Conservation (phyloP, 2,329 filamentous ascomycete species). For the Rutstroemia sp. region DNA sequence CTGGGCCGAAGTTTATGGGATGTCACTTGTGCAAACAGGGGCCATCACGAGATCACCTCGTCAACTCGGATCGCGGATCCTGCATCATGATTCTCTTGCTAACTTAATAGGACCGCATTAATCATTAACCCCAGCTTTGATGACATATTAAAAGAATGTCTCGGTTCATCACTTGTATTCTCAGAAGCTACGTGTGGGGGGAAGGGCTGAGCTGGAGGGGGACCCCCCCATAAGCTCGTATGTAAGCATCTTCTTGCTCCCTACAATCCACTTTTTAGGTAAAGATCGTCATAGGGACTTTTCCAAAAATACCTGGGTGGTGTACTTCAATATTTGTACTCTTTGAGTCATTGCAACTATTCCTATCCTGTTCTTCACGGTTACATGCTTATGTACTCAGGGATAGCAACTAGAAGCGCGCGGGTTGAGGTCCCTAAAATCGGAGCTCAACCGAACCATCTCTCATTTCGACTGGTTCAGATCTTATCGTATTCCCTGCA, state of each 20-base stretch:
- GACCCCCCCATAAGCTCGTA: not conserved
- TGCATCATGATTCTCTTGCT: too few relatives aligned
- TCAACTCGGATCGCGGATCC: not conserved
- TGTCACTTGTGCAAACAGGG: not conserved
- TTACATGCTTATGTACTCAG: not conserved
- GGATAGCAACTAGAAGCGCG: not conserved
- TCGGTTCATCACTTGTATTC: too few relatives aligned
- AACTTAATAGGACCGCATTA: too few relatives aligned
- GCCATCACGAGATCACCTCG: not conserved
- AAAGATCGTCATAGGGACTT: too few relatives aligned
- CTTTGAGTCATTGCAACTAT: not conserved
- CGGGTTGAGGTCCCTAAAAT: not conserved
- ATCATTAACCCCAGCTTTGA: too few relatives aligned
- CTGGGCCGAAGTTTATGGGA: not conserved
- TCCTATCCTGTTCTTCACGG: not conserved
- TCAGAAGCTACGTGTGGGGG: too few relatives aligned
- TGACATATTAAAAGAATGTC: too few relatives aligned
- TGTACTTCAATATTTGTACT: not conserved
- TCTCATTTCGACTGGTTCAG: not conserved
- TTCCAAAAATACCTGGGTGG: not conserved
- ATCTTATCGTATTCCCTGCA: not conserved
- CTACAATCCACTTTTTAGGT: too few relatives aligned
- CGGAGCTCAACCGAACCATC: not conserved
- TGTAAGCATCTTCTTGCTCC: not conserved
- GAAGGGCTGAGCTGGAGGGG: too few relatives aligned